Percentiles rank a stretch among this genome's conserved stretches.
These are phyloP conservation scores for Passalora sequoiae DNA, from an alignment of 2,329 filamentous ascomycete species.

Conservation along the genomic window DNA sequence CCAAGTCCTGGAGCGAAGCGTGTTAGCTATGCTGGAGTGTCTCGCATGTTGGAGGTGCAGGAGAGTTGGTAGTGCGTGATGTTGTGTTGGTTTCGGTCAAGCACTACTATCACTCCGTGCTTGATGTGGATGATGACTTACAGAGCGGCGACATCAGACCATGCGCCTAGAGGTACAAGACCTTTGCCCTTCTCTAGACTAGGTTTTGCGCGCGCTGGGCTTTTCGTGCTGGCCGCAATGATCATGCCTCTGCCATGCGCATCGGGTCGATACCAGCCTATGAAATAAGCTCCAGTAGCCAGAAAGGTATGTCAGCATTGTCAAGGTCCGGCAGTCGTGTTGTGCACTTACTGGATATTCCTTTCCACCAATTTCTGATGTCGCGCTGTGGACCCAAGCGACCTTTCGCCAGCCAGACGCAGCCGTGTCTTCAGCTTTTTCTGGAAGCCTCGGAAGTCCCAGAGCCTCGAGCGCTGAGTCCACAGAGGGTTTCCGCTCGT, in stretches of 20 bases:
- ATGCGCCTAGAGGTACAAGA: neutral
- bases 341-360: neutral
- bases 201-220: neutral
- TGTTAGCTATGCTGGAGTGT: too few species aligned
- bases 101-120: too few species aligned
- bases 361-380: neutral
- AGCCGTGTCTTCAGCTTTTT: neutral
- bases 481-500: slow-evolving; percentile 2
- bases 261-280: too few species aligned
- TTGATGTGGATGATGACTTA: too few species aligned
- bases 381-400: slow-evolving; percentile 1
- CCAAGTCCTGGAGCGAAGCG: too few species aligned
- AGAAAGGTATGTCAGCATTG: neutral
- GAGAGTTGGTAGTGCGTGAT: too few species aligned
- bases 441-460: neutral
- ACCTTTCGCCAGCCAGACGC: slow-evolving; percentile 3
- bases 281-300: slow-evolving; percentile 5
- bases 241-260: slow-evolving; percentile 4
- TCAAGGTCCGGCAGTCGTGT: neutral
- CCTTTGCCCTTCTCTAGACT: neutral
- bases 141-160: slow-evolving; percentile 6
- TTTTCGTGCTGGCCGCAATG: slow-evolving; percentile 2
- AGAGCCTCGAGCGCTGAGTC: neutral
- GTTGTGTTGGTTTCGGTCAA: too few species aligned
- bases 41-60: too few species aligned